Percentiles rank a stretch among this genome's conserved stretches.
Evolutionary conservation across 1,139 yeast genomes (phyloP).

Genomic region (Lodderomyces elongisporus): DNA sequence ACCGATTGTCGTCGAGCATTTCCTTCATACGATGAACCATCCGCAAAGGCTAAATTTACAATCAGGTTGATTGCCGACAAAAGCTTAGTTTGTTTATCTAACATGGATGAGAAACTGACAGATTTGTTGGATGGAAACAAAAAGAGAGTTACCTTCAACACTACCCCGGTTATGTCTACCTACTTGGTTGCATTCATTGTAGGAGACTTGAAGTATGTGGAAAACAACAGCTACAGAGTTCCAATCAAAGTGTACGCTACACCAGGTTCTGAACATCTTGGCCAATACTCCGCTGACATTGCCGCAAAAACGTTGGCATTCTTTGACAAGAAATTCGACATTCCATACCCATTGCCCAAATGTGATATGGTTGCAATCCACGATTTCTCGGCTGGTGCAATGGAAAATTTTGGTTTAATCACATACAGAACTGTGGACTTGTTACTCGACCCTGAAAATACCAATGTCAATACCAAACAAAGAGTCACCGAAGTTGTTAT

Average conservation of each 20-base stretch:
- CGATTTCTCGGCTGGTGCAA: constrained; percentile 56
- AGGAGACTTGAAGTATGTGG: constrained; percentile 73
- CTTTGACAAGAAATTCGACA: constrained; percentile 48
- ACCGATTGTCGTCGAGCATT: constrained; percentile 88
- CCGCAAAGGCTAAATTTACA: constrained; percentile 72
- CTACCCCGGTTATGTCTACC: constrained; percentile 73
- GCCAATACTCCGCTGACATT: constrained; percentile 45
- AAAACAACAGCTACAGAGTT: constrained; percentile 58
- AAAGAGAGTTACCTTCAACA: constrained; percentile 43
- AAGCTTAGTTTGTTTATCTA: constrained; percentile 64
- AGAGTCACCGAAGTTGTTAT: constrained; percentile 56
- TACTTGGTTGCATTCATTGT: constrained; percentile 74
- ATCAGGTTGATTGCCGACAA: constrained; percentile 57
- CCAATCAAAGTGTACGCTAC: constrained; percentile 55
- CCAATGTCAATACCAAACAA: constrained; percentile 42
- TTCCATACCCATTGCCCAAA: constrained; percentile 57
- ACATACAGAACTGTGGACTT: constrained; percentile 53
- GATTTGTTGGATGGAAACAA: constrained; percentile 43
- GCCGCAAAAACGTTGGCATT: constrained; percentile 50
- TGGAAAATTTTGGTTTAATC: constrained; percentile 59
- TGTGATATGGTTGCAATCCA: constrained; percentile 56
- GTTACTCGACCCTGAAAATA: constrained; percentile 41
- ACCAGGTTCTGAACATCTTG: constrained; percentile 47
- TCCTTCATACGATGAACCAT: constrained; percentile 89
- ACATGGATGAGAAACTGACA: constrained; percentile 66